These are phyloP conservation scores for Aspergillus sp. DNA, from an alignment of 2,329 filamentous ascomycete species.

Conservation along the genomic window DNA sequence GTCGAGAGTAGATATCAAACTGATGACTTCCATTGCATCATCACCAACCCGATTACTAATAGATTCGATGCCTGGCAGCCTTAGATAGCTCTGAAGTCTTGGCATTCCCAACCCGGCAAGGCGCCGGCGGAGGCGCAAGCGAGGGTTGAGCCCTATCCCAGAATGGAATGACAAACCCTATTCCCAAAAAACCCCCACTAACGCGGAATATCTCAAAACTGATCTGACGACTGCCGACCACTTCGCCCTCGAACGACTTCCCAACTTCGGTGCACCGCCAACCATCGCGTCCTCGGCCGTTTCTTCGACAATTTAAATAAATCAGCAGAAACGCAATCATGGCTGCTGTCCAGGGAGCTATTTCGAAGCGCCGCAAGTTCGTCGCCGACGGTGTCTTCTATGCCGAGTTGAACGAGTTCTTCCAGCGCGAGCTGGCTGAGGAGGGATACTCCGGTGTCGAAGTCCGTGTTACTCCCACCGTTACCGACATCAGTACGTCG, in stretches of 20 bases:
- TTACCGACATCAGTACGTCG: constrained; percentile 88
- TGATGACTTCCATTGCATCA: no score
- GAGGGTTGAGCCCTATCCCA: constrained; percentile 38
- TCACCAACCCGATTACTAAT: not conserved
- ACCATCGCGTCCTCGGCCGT: constrained; percentile 25
- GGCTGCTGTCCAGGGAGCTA: constrained; percentile 48
- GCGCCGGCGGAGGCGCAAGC: constrained; percentile 22
- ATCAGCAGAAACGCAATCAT: constrained; percentile 39
- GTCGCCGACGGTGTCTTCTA: constrained; percentile 99
- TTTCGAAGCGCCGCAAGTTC: constrained; percentile 62
- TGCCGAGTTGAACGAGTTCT: constrained; percentile 99
- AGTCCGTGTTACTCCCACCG: constrained; percentile 98
- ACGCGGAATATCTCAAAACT: constrained; percentile 29
- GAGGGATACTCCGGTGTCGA: constrained; percentile 99
- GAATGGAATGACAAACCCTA: constrained; percentile 28
- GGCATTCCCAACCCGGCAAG: constrained; percentile 13
- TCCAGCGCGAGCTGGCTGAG: constrained; percentile 99
- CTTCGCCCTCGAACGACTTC: constrained; percentile 26
- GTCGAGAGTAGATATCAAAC: no score
- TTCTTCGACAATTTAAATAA: constrained; percentile 27
- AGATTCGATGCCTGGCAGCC: constrained; percentile 4
- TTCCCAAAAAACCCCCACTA: constrained; percentile 36
- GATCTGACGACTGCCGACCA: constrained; percentile 20
- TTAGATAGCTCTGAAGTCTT: no score
- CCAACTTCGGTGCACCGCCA: constrained; percentile 21